These are phyloP conservation scores for Hymenoscyphus infarciens DNA, from an alignment of 2,329 filamentous ascomycete species.

Conservation along the genomic window DNA sequence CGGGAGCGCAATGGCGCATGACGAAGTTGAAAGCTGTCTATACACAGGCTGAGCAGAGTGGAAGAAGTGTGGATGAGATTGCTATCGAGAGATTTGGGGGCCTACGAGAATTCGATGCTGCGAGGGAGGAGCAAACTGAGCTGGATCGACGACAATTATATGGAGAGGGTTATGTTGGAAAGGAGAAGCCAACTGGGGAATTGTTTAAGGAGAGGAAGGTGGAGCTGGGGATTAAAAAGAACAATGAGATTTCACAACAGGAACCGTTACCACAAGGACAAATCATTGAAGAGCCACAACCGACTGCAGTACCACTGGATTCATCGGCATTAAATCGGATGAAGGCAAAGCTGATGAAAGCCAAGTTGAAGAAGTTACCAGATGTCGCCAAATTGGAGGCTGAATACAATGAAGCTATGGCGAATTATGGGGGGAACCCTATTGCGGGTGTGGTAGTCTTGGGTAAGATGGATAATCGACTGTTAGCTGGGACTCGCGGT, in stretches of 20 bases:
- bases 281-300: constrained; percentile 52
- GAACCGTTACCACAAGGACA: constrained; percentile 48
- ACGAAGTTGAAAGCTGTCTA: constrained; percentile 88
- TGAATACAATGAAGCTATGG: constrained; percentile 75
- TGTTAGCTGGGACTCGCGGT: constrained; percentile 68
- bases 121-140: constrained; percentile 88
- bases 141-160: constrained; percentile 79
- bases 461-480: constrained; percentile 82
- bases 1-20: constrained; percentile 93
- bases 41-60: constrained; percentile 69
- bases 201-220: constrained; percentile 74
- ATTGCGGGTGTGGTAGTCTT: constrained; percentile 73
- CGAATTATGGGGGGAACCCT: constrained; percentile 53
- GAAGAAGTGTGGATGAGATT: constrained; percentile 72
- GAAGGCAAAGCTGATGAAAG: constrained; percentile 93
- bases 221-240: constrained; percentile 48
- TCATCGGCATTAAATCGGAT: constrained; percentile 82
- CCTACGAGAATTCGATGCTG: constrained; percentile 83
- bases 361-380: constrained; percentile 75
- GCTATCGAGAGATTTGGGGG: constrained; percentile 79
- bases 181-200: constrained; percentile 84
- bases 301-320: constrained; percentile 56
- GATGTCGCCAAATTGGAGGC: constrained; percentile 74
- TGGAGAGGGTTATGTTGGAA: constrained; percentile 77
- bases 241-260: constrained; percentile 31